These are phyloP conservation scores for Aureobasidium sp. DNA, from an alignment of 2,329 filamentous ascomycete genomes.

Conservation along the genomic window DNA sequence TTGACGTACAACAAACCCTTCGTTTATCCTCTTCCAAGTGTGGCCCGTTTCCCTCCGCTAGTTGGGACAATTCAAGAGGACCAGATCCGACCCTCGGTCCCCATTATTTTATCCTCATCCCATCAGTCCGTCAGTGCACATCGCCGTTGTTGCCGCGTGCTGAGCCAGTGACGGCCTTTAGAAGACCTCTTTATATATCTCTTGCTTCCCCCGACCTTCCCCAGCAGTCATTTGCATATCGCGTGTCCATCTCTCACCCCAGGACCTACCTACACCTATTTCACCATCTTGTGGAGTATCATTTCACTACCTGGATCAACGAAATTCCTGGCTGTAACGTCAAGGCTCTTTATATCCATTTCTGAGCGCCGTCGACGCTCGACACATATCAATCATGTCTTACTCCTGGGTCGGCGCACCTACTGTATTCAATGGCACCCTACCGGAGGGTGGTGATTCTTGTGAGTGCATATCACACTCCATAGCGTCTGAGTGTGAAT, in stretches of 20 bases:
- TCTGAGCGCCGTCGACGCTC: constrained; percentile 20
- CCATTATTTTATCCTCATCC: constrained; percentile 11
- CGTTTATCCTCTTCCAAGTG: neutral
- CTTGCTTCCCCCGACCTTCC: constrained; percentile 8
- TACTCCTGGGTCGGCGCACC: constrained; percentile 43
- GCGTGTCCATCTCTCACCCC: neutral
- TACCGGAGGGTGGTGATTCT: constrained; percentile 64
- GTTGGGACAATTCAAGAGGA: constrained; percentile 9
- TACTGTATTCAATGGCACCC: constrained; percentile 47
- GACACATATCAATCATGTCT: constrained; percentile 35
- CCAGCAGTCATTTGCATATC: constrained; percentile 10
- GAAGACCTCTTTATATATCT: constrained; percentile 14
- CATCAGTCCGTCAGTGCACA: constrained; percentile 15
- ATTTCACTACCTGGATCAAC: constrained; percentile 1
- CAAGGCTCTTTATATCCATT: neutral
- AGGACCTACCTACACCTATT: neutral
- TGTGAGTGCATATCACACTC: constrained; percentile 47
- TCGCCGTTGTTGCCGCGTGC: constrained; percentile 14
- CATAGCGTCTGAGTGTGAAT: neutral
- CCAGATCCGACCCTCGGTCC: constrained; percentile 12
- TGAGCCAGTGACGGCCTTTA: constrained; percentile 13
- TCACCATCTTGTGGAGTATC: neutral
- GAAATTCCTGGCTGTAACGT: neutral
- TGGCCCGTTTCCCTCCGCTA: constrained; percentile 17
- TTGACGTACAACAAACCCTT: constrained; percentile 19